Percentiles rank a stretch among this genome's conserved stretches.
phyloP scores from a whole-genome alignment of 2,329 filamentous ascomycete genomes.

The Trichoderma semiorbis region DNA sequence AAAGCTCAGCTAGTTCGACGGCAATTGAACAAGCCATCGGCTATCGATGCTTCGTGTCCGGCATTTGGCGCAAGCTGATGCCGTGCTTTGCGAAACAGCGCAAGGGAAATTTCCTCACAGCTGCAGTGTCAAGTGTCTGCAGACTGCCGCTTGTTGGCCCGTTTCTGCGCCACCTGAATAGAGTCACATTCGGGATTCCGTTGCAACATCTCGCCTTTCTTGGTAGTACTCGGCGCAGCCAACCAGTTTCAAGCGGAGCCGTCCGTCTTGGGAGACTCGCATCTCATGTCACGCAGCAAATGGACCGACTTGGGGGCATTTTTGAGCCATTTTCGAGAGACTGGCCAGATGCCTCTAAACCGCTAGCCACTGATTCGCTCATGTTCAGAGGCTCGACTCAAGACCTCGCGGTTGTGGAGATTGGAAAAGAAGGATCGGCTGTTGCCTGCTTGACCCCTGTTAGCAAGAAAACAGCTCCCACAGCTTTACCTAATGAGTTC shows the following conservation, averaged over 20 bases:
- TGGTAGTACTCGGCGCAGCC: neutral
- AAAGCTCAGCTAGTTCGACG: neutral
- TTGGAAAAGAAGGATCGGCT: neutral
- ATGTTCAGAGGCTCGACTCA: neutral
- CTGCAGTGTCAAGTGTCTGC: neutral
- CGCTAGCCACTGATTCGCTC: neutral
- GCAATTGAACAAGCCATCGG: neutral
- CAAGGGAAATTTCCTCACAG: neutral
- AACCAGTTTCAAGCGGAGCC: neutral
- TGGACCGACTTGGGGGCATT: neutral
- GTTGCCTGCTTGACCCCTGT: slow-evolving; percentile 11
- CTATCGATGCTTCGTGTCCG: neutral
- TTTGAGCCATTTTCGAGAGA: slow-evolving; percentile 8
- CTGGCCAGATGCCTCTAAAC: neutral
- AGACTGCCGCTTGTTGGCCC: neutral
- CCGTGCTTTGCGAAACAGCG: neutral
- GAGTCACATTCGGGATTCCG: neutral
- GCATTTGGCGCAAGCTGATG: neutral
- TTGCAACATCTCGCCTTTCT: neutral
- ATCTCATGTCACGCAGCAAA: slow-evolving; percentile 3
- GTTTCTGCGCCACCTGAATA: neutral
- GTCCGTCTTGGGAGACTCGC: neutral
- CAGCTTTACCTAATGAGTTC: neutral
- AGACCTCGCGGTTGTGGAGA: neutral
- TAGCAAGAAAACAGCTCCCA: neutral